These are phyloP conservation scores for Boletus speciosus DNA, from an alignment of 768 basidiomycete species.

Conservation along the genomic window DNA sequence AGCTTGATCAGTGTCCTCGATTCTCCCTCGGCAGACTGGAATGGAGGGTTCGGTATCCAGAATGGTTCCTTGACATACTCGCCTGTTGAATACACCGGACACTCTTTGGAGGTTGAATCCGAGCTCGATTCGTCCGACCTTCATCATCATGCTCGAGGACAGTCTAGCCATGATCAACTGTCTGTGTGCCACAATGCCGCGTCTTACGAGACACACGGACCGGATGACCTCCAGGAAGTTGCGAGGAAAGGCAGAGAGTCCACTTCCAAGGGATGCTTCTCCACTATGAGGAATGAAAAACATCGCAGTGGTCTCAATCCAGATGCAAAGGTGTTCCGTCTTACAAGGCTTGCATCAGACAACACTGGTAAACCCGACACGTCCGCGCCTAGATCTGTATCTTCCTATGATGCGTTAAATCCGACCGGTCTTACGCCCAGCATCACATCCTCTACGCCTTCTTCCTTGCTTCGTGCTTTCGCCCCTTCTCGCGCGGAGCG, in stretches of 20 bases:
- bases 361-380: conserved; percentile 11
- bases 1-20: conserved; percentile 45
- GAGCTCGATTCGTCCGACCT: conserved; percentile 50
- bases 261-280: conserved; percentile 47
- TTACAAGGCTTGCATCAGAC: conserved; percentile 32
- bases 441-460: conserved; percentile 40
- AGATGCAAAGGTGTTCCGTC: conserved; percentile 79
- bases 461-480: conserved; percentile 70
- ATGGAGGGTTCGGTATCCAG: conserved; percentile 20
- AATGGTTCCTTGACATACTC: conserved; percentile 35
- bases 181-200: conserved; percentile 31
- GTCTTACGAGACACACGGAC: conserved; percentile 31
- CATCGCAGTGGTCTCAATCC: conserved; percentile 75
- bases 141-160: conserved; percentile 25
- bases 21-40: conserved; percentile 58
- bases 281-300: conserved; percentile 42
- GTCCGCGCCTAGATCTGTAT: conserved; percentile 2
- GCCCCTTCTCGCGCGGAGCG: conserved; percentile 87
- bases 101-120: conserved; percentile 25
- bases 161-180: conserved; percentile 16
- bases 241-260: conserved; percentile 19
- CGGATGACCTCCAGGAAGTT: conserved; percentile 14
- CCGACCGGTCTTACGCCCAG: conserved; percentile 51
- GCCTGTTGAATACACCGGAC: conserved; percentile 39
- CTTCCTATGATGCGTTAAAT: conserved; percentile 54